phyloP scores from a whole-genome alignment of 1,139 yeast genomes.

The Pneumocystis jirovecii region DNA sequence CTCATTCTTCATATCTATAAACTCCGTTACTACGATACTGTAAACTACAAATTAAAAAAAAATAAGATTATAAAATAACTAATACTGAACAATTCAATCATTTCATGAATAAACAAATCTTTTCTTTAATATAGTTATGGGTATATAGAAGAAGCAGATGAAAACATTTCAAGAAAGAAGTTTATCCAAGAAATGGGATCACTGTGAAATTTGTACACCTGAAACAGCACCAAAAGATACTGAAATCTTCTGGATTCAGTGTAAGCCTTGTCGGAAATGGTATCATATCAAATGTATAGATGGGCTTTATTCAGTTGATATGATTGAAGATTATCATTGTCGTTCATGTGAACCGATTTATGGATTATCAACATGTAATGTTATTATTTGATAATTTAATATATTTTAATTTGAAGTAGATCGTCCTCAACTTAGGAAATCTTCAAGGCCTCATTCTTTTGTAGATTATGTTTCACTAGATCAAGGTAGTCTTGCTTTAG shows the following conservation, averaged over 20 bases:
- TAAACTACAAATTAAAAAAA: background rate
- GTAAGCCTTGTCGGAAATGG: slow-evolving; percentile 50
- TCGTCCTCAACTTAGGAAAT: slow-evolving; percentile 40
- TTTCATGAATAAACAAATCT: background rate
- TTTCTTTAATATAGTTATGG: background rate
- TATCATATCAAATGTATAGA: slow-evolving; percentile 41
- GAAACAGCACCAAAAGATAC: slow-evolving; percentile 14
- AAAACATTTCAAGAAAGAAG: background rate
- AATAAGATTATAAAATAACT: background rate
- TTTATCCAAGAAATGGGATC: slow-evolving; percentile 14
- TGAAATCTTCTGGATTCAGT: slow-evolving; percentile 39
- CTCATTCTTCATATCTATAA: background rate
- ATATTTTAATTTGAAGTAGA: slow-evolving; percentile 5
- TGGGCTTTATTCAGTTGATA: slow-evolving; percentile 26
- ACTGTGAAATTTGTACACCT: slow-evolving; percentile 14
- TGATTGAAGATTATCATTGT: slow-evolving; percentile 44
- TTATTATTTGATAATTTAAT: background rate
- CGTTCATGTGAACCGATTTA: slow-evolving; percentile 29
- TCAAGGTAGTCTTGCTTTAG: slow-evolving; percentile 55
- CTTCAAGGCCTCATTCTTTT: slow-evolving; percentile 36
- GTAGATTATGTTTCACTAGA: slow-evolving; percentile 64
- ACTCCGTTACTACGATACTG: background rate
- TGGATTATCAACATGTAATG: slow-evolving; percentile 35
- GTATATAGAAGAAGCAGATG: background rate
- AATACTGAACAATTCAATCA: background rate